Conservation (phyloP, 441 rosid species). For the Kokia cookei region DNA sequence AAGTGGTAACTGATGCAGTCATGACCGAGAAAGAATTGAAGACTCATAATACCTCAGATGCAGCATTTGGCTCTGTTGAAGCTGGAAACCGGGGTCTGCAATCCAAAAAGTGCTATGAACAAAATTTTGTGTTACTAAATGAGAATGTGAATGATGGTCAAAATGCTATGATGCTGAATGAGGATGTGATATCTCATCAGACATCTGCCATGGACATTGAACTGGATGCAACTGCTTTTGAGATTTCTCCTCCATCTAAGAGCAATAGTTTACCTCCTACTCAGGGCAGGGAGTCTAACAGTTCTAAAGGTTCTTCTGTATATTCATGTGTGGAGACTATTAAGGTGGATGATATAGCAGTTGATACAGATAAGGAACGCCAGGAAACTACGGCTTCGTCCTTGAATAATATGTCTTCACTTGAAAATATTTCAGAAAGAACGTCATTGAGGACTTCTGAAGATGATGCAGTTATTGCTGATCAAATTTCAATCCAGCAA, state of each 20-base stretch:
- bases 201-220: slow-evolving; percentile 15
- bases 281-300: slow-evolving; percentile 16
- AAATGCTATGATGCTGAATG: slow-evolving; percentile 16
- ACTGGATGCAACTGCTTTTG: slow-evolving; percentile 4
- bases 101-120: slow-evolving; percentile 5
- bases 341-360: slow-evolving; percentile 2
- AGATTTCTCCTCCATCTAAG: slow-evolving; percentile 10
- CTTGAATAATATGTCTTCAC: background rate
- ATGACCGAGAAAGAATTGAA: slow-evolving; percentile 11
- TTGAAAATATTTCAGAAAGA: slow-evolving; percentile 7
- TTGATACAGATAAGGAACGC: slow-evolving; percentile 11
- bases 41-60: slow-evolving; percentile 9
- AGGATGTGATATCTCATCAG: slow-evolving; percentile 12
- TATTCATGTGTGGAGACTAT: slow-evolving; percentile 12
- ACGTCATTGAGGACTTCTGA: slow-evolving; percentile 11
- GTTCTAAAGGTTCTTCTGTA: slow-evolving; percentile 14
- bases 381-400: slow-evolving; percentile 9
- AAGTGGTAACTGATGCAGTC: slow-evolving; percentile 9
- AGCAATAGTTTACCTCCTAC: background rate
- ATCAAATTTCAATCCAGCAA: slow-evolving; percentile 7
- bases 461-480: slow-evolving; percentile 13
- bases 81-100: slow-evolving; percentile 15
- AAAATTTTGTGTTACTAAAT: slow-evolving; percentile 10
- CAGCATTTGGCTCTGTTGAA: background rate
- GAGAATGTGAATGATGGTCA: slow-evolving; percentile 11